phyloP scores from a whole-genome alignment of 345 rosid species.

The Camelina laxa region DNA sequence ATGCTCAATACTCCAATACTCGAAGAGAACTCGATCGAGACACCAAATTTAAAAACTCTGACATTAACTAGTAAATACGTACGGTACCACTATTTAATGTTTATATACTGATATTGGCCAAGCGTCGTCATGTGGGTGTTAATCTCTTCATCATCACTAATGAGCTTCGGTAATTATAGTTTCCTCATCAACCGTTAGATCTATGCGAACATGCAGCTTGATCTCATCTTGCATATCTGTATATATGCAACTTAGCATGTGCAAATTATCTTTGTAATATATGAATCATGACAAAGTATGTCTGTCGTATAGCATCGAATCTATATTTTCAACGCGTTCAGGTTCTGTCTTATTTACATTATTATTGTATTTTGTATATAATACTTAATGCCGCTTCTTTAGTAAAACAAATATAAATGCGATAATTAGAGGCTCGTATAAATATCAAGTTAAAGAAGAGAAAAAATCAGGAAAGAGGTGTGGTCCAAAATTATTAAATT shows the following conservation, averaged over 20 bases:
- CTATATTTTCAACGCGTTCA: slow-evolving; percentile 25
- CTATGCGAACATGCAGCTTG: slow-evolving; percentile 11
- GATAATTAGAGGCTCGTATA: slow-evolving; percentile 17
- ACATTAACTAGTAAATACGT: background rate
- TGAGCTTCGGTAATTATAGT: slow-evolving; percentile 8
- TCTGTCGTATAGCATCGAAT: slow-evolving; percentile 42
- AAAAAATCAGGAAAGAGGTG: background rate
- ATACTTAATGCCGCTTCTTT: background rate
- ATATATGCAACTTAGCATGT: slow-evolving; percentile 32
- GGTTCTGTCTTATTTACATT: slow-evolving; percentile 28
- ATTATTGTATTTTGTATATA: background rate
- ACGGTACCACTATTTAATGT: background rate
- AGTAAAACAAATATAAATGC: background rate
- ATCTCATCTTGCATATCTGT: background rate
- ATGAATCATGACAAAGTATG: slow-evolving; percentile 37
- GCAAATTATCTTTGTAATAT: slow-evolving; percentile 6
- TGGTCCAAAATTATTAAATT: slow-evolving; percentile 12
- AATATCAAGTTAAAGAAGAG: background rate
- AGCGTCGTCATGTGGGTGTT: slow-evolving; percentile 10
- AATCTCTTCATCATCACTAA: slow-evolving; percentile 1
- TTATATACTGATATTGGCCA: background rate
- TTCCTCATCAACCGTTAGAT: slow-evolving; percentile 1
- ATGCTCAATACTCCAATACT: slow-evolving; percentile 1
- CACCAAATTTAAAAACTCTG: background rate
- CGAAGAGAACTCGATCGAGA: background rate